Percentiles rank a stretch among this genome's conserved stretches.
These are phyloP conservation scores for Macrolepiota dolichaula DNA, from an alignment of 768 basidiomycete genomes.

Conservation along the genomic window DNA sequence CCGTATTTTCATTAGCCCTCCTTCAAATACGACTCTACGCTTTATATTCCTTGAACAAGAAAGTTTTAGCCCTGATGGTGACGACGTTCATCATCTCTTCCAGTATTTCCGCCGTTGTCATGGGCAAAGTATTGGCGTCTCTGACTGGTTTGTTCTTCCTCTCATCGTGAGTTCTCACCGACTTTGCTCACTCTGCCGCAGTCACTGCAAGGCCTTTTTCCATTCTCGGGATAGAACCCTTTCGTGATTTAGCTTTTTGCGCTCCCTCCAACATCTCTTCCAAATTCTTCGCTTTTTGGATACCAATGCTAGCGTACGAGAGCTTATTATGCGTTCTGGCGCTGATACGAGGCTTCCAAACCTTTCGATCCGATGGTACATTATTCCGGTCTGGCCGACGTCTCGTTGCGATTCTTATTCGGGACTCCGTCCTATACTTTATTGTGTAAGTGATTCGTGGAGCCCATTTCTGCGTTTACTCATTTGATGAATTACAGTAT, in stretches of 20 bases:
- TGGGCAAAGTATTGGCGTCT: slow-evolving; percentile 39
- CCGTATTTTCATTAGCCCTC: slow-evolving; percentile 34
- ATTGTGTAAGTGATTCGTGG: slow-evolving; percentile 39
- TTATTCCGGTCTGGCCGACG: slow-evolving; percentile 38
- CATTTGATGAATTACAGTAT: slow-evolving; percentile 33
- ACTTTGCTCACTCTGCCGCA: slow-evolving; percentile 4
- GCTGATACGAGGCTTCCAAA: slow-evolving; percentile 45
- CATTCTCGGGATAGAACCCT: slow-evolving; percentile 9
- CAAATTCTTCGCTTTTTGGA: slow-evolving; percentile 56
- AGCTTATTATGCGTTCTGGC: slow-evolving; percentile 49
- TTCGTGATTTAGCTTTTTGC: slow-evolving; percentile 36
- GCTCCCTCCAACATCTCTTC: slow-evolving; percentile 31
- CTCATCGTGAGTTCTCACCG: neutral
- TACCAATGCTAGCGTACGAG: slow-evolving; percentile 56
- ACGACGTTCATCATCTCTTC: slow-evolving; percentile 35
- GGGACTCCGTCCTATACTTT: slow-evolving; percentile 57
- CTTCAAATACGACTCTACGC: slow-evolving; percentile 64
- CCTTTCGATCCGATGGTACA: slow-evolving; percentile 32
- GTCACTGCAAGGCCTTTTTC: slow-evolving; percentile 17
- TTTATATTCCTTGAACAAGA: slow-evolving; percentile 51
- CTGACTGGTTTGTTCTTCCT: slow-evolving; percentile 32
- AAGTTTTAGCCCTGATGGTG: slow-evolving; percentile 44
- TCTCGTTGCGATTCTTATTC: slow-evolving; percentile 47
- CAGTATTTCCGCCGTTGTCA: slow-evolving; percentile 40
- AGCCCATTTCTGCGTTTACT: neutral